Evolutionary conservation across 176 grass and related monocot genomes (phyloP), one percentile per base, ranked within the genome.

Genomic region (Aegilops sharonensis): DNA sequence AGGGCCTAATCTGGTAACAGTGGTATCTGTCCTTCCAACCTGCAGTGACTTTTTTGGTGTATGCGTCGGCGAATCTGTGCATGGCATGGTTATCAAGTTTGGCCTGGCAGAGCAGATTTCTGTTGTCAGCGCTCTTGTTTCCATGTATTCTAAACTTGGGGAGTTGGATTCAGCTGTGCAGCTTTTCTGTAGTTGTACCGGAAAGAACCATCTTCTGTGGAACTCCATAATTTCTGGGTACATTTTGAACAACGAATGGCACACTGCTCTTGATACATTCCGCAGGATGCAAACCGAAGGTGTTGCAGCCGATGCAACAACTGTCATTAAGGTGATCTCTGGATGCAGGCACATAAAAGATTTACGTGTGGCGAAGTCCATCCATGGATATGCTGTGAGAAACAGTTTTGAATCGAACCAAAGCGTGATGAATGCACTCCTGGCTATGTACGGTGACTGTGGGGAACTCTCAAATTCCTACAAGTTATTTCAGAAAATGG

Each of bases 211-310:
- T 78, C 80, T 95, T n/a, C 45, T 90, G 85, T 95, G 85, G 84
- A 95, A 95, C 60, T 92, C 88, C 45, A 84, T 95, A 80, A 92
- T 95, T 76, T 95, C 90, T 72, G 93, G 90, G 48, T 90, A 88
- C 84, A 83, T 90, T 82, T 56, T 80, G 48, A 95, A 95, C 40
- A 75, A 64, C 6, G n/a, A 81, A 11, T 88, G 88, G 85, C 50
- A 57, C 31, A 75, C 61, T 70, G 88, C 64, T 60, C 66, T 92
- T 39, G 54, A 83, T 78, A 66, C 64, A 17, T 77, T 92, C 64
- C 10, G 64, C 35, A 65, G 40, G 42, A 95, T 95, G 90, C 90
- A 86, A 86, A 77, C 52, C 25, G 76, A 77, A 39, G 85, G 86
- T 78, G 79, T 86, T 66, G 68, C 48, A 74, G 70, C 85, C 42